Conservation (phyloP, 768 basidiomycete genomes). For the Boletales sp. region DNA sequence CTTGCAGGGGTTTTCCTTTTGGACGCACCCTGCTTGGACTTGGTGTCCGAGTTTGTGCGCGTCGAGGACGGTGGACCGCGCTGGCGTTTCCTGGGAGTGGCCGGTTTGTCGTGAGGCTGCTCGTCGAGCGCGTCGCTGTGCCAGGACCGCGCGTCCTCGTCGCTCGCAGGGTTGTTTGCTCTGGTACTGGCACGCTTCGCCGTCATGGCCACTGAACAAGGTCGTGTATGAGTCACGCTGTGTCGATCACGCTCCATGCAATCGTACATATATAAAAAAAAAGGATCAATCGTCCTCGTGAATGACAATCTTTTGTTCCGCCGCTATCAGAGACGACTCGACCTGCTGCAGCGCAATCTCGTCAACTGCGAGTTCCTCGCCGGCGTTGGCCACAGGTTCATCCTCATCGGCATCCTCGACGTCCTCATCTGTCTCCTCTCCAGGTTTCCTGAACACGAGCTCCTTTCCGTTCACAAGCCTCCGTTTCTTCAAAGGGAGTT, state of each 20-base stretch:
- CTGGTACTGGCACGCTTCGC: slow-evolving; percentile 12
- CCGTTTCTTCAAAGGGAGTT: slow-evolving; percentile 69
- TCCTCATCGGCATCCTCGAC: slow-evolving; percentile 30
- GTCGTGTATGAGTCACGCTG: no score
- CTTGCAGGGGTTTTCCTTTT: slow-evolving; percentile 11
- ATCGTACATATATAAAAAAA: no score
- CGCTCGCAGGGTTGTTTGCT: slow-evolving; percentile 4
- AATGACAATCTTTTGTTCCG: slow-evolving; percentile 41
- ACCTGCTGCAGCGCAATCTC: slow-evolving; percentile 1
- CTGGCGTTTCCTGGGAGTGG: slow-evolving; percentile 14
- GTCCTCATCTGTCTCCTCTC: slow-evolving; percentile 48
- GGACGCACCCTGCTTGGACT: slow-evolving; percentile 24
- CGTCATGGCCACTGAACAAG: neutral
- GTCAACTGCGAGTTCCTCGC: slow-evolving; percentile 2
- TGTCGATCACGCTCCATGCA: no score
- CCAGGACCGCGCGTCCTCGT: slow-evolving; percentile 17
- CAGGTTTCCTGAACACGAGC: slow-evolving; percentile 53
- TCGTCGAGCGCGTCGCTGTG: slow-evolving; percentile 49
- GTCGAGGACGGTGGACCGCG: slow-evolving; percentile 7
- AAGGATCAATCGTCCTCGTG: slow-evolving; percentile 46
- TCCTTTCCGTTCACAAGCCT: slow-evolving; percentile 77
- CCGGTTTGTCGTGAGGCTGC: slow-evolving; percentile 24
- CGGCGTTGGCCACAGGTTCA: neutral
- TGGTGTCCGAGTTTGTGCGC: neutral
- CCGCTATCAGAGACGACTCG: slow-evolving; percentile 22